Base-by-base conservation (phyloP, 495 filamentous ascomycete genomes). In the Neurospora sp. region DNA sequence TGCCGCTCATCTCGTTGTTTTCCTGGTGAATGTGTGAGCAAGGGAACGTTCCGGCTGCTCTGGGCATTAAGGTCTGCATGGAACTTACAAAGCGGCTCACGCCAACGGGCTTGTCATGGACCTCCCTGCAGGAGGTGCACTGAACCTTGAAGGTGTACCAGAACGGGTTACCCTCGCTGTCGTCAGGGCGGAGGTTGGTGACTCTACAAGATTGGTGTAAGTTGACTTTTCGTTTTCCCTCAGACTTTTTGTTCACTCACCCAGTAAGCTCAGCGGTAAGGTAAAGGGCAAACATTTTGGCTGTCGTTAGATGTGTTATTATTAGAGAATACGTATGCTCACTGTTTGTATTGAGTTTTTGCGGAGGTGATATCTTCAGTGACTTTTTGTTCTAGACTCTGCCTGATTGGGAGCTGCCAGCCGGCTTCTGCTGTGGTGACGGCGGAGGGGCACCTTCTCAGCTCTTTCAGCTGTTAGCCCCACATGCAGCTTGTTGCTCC, bases 101-200 rank as follows among this genome's bases (percentile, higher is more conserved):
- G 70, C 87, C 91, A 48, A 99, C 89, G 81, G 87, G 90, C 77
- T 98, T 99, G 4, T 91, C 89, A 80, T 99, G 96, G 1, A 83
- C 89, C 83, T 99, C 96, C 69, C 93, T 88, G 80, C 96, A 99
- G 35, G 94, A 97, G 12, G 91, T 97, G 81, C 96, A 99, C 84
- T 97, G 91, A 53, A 99, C 95, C 77, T 91, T 93, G 88, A 99
- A 98, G 68, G 91, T 97, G 84, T 96, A 99, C 84, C 89, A 96
- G 83, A 97, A 98, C 0, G 93, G 93, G 70, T 86, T 88, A 7
- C 92, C 91, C 69, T 86, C 83, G 3, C 90, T 92, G 81, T 99
- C 96, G 73, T 90, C 84, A 1, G 96, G 96, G 70, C 88, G 89
- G 70, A 99, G 90, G 74, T 93, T 90, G 69, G 94, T 97, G 22